Percentiles rank a stretch among this genome's conserved stretches.
phyloP scores from a whole-genome alignment of 768 basidiomycete species.

The Grammothele lineata region DNA sequence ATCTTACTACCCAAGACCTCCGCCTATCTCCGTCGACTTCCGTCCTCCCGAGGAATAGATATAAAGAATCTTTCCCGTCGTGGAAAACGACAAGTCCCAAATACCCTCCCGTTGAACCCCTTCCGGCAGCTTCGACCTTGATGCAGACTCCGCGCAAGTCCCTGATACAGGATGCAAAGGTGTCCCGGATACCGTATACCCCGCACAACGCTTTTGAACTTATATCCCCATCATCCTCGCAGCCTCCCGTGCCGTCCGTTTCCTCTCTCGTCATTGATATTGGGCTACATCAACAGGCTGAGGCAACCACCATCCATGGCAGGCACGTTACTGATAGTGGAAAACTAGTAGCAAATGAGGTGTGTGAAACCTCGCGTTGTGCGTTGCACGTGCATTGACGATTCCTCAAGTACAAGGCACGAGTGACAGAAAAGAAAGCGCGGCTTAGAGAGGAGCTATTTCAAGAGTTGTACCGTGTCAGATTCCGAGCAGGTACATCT shows the following conservation, averaged over 20 bases:
- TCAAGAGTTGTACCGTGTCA: conserved; percentile 44
- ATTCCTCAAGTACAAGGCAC: conserved; percentile 49
- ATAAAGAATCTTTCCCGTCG: no score
- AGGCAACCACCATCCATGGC: conserved; percentile 2
- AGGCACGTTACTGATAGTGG: conserved; percentile 14
- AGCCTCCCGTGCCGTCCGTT: conserved; percentile 11
- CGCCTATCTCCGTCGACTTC: not conserved
- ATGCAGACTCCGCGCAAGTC: conserved; percentile 4
- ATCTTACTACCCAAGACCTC: not conserved
- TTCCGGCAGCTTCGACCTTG: conserved; percentile 14
- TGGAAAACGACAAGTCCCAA: conserved; percentile 6
- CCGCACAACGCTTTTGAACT: conserved; percentile 10
- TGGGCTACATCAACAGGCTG: conserved; percentile 10
- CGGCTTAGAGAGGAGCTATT: conserved; percentile 46
- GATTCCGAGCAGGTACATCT: conserved; percentile 40
- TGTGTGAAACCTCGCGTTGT: not conserved
- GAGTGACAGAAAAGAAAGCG: conserved; percentile 40
- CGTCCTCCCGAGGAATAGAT: conserved; percentile 1
- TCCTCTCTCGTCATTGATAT: conserved; percentile 5
- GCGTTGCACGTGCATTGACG: not conserved
- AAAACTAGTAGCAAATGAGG: conserved; percentile 24
- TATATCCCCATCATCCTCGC: conserved; percentile 18
- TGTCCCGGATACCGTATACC: conserved; percentile 8
- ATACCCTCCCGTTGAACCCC: conserved; percentile 9
- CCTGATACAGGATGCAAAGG: conserved; percentile 5